Evolutionary conservation across 2,329 filamentous ascomycete species (phyloP).

Genomic region (Atkinsonella hypoxylon): DNA sequence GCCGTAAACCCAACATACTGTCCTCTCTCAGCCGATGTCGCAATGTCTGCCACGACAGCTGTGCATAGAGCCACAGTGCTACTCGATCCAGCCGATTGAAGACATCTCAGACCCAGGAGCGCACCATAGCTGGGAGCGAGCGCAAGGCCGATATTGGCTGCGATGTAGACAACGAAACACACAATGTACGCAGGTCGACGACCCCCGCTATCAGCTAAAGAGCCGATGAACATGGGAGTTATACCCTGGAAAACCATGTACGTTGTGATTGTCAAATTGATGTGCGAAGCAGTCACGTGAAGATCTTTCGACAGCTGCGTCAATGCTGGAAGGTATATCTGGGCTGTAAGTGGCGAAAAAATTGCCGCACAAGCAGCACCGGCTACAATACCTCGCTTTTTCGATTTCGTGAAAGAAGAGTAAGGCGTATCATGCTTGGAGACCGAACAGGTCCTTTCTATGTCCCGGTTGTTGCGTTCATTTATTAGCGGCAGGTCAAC

Average conservation of each 20-base stretch:
- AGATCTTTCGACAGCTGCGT: constrained; percentile 35
- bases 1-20: constrained; percentile 43
- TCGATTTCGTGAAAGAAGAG: constrained; percentile 25
- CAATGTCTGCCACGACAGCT: constrained; percentile 52
- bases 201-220: constrained; percentile 41
- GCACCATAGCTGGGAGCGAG: constrained; percentile 35
- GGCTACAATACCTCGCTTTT: constrained; percentile 30
- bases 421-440: constrained; percentile 15
- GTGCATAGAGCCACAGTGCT: constrained; percentile 45
- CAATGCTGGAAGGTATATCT: constrained; percentile 44
- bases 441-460: constrained; percentile 9
- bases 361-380: constrained; percentile 26
- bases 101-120: constrained; percentile 39
- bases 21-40: constrained; percentile 49
- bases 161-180: constrained; percentile 40
- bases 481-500: not conserved
- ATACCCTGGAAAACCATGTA: constrained; percentile 51
- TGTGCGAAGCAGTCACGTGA: constrained; percentile 25
- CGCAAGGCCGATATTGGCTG: constrained; percentile 41
- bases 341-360: constrained; percentile 34
- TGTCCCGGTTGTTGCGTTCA: not conserved
- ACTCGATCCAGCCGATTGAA: constrained; percentile 47
- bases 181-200: constrained; percentile 41
- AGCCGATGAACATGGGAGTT: constrained; percentile 43
- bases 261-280: constrained; percentile 41